phyloP scores from a whole-genome alignment of 768 basidiomycete genomes.

The Chiua virens region DNA sequence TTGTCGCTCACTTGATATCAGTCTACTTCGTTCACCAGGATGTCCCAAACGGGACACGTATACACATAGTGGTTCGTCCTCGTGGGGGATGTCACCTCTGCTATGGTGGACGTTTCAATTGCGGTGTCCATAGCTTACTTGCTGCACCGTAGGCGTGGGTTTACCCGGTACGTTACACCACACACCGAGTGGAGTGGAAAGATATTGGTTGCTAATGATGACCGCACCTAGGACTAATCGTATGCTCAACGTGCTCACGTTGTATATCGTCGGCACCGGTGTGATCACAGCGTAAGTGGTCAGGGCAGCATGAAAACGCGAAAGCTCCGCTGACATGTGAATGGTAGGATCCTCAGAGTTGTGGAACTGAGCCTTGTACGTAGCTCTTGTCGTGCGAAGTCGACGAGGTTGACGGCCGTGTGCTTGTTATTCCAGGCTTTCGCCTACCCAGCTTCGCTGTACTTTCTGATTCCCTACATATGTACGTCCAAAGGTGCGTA shows the following conservation, averaged over 20 bases:
- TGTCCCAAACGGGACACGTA: background rate
- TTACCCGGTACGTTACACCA: background rate
- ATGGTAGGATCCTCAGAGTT: background rate
- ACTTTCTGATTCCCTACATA: background rate
- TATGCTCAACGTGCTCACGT: background rate
- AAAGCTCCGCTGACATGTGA: background rate
- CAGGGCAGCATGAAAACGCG: background rate
- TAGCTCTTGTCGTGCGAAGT: background rate
- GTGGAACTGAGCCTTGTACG: background rate
- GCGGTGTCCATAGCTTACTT: background rate
- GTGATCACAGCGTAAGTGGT: background rate
- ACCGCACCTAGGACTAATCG: background rate
- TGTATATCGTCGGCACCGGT: constrained; percentile 1
- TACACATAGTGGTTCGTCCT: background rate
- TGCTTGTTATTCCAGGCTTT: background rate
- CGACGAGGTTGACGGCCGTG: no score
- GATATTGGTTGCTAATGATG: background rate
- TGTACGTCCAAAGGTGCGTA: background rate
- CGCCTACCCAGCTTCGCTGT: background rate
- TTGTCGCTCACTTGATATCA: background rate
- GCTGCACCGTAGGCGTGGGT: background rate
- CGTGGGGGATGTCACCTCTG: background rate
- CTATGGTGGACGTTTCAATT: background rate
- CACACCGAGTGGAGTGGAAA: background rate
- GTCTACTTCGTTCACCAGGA: background rate